phyloP scores from a whole-genome alignment of 2,329 filamentous ascomycete genomes.

The Sporothrix euskadiensis region DNA sequence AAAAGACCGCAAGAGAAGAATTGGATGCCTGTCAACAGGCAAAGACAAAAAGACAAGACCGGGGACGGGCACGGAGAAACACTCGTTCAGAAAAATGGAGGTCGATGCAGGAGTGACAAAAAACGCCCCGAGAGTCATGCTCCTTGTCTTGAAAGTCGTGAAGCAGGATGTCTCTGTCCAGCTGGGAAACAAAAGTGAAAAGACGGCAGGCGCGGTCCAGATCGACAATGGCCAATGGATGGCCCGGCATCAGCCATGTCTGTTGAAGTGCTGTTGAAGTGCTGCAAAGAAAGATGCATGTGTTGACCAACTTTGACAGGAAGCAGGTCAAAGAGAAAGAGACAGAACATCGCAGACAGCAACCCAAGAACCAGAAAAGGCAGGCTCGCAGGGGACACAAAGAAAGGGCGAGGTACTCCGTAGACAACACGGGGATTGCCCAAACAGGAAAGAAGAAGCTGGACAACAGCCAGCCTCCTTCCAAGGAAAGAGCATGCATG shows the following conservation, averaged over 20 bases:
- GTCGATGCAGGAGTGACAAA: not conserved
- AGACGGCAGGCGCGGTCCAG: not conserved
- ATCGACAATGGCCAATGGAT: slow-evolving; percentile 16
- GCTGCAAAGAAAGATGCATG: not conserved
- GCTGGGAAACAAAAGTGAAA: not conserved
- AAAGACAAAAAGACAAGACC: not conserved
- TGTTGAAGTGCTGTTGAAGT: not conserved
- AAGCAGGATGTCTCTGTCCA: not conserved
- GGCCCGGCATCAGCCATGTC: not conserved
- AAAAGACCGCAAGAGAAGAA: not conserved
- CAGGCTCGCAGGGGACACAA: not conserved
- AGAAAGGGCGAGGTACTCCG: not conserved
- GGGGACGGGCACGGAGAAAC: not conserved
- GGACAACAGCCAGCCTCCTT: slow-evolving; percentile 1
- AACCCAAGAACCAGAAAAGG: not conserved
- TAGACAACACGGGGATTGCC: slow-evolving; percentile 4
- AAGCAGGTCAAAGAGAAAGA: not conserved
- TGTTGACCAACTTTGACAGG: not conserved
- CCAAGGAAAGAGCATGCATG: slow-evolving; percentile 10
- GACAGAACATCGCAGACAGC: not conserved
- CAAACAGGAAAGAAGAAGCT: slow-evolving; percentile 7
- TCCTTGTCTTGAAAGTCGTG: not conserved
- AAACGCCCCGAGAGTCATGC: slow-evolving; percentile 12
- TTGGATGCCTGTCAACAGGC: not conserved
- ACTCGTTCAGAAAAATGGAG: not conserved